phyloP scores from a whole-genome alignment of 805 yeast species.

The Teunomyces stri region DNA sequence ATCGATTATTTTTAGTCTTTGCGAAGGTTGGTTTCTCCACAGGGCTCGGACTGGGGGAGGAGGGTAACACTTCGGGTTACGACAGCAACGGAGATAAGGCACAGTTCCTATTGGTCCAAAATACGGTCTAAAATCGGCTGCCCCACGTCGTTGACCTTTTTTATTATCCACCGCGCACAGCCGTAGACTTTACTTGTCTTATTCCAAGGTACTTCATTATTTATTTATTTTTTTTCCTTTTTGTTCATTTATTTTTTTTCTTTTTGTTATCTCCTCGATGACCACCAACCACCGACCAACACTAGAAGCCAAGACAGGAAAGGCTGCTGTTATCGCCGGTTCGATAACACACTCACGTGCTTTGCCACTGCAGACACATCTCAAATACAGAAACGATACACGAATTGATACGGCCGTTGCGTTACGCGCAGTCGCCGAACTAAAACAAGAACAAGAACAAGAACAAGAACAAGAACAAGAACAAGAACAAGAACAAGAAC shows the following conservation, averaged over 20 bases:
- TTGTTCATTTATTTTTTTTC: too few species aligned
- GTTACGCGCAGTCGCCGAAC: conserved; percentile 22
- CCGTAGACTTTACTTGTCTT: too few species aligned
- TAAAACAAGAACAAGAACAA: conserved; percentile 11
- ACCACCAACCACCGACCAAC: conserved; percentile 46
- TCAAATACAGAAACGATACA: conserved; percentile 33
- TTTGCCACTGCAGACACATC: conserved; percentile 27
- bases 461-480: conserved; percentile 1
- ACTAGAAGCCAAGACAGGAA: conserved; percentile 40
- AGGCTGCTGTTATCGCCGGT: conserved; percentile 26
- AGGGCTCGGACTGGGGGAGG: too few species aligned
- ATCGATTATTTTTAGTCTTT: background rate
- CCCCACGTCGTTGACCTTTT: too few species aligned
- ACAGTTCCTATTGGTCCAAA: too few species aligned
- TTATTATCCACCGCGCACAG: too few species aligned
- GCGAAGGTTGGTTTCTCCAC: too few species aligned
- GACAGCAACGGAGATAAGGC: too few species aligned
- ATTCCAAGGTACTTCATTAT: too few species aligned
- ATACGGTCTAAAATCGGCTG: too few species aligned
- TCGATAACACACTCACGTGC: conserved; percentile 36
- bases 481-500: conserved; percentile 12
- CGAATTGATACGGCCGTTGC: conserved; percentile 14
- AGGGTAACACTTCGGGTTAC: too few species aligned
- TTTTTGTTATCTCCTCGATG: conserved; percentile 17
- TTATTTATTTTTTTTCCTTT: background rate